Evolutionary conservation across 352 stramenopile genomes (phyloP), one percentile per base, ranked within the genome.

Genomic region (Pythium sp.): DNA sequence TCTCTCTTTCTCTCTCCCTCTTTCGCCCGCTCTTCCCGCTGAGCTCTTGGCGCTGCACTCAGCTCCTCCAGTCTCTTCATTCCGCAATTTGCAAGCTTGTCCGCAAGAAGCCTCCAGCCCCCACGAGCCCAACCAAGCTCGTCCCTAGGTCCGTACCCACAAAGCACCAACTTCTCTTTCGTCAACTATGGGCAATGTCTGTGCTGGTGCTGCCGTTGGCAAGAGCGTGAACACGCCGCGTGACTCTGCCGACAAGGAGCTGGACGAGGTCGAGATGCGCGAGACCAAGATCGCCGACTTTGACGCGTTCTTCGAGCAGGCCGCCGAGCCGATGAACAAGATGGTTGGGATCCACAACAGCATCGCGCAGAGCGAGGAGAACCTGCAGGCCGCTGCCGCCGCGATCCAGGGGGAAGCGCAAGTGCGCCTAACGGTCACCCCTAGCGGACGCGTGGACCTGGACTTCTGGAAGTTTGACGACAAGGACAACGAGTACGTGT

Each of bases 161-260:
- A 58, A 34, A 20, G 7, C 5, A 5, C 26, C 24, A 57, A 20
- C 24, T 4, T 26, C 9, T 26, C 47, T 30, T 51, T 20, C 46
- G 57, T 38, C 46, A 36, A 89, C 58, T 41, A 89, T 89, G 81
- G 81, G 81, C 54, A 77, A 89, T 73, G 81, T 87, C 41, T 89
- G 81, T 54, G 84, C 77, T 58, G 78, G 79, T 59, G 60, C 69
- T 36, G 70, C 68, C 22, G 69, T 87, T n/a, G 72, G 73, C 77
- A 89, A 72, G 63, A 24, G 65, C 26, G 68, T 70, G 0, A 68
- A 65, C 32, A 62, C 61, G 53, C 43, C 70, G 32, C 70, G 70
- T n/a, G 70, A 76, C n/a, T 67, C 70, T n/a, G 60, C 57, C 15
- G 70, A 75, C 62, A 72, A 72, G 62, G 70, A 75, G 62, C 65